Percentiles rank a stretch among this genome's conserved stretches.
Conservation (phyloP, 2,329 filamentous ascomycete genomes). For the Calonectria crousiana region DNA sequence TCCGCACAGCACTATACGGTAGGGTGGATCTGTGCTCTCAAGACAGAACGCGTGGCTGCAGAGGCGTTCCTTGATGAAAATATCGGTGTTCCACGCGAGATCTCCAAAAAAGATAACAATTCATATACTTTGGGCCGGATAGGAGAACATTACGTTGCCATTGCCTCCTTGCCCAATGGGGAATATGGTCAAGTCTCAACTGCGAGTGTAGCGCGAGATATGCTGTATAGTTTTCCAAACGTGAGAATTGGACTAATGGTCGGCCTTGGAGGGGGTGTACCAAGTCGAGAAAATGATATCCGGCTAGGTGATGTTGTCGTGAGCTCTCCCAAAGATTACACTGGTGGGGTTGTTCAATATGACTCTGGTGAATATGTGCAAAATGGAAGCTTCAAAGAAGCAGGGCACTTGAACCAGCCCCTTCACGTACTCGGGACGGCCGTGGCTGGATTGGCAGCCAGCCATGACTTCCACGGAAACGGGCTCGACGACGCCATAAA, state of each 20-base stretch:
- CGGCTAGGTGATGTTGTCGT: neutral
- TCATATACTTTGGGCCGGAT: slow-evolving; percentile 3
- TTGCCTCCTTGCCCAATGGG: neutral
- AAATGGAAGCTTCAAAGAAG: neutral
- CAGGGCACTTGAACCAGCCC: neutral
- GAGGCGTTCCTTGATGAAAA: neutral
- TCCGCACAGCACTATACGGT: neutral
- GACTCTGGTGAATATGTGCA: neutral
- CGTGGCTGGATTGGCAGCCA: neutral
- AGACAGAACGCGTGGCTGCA: neutral
- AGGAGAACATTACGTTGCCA: neutral
- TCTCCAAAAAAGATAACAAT: neutral
- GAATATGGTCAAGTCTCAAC: neutral
- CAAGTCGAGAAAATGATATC: neutral
- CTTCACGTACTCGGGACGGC: neutral
- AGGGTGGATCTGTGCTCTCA: neutral
- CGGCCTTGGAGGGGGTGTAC: slow-evolving; percentile 1
- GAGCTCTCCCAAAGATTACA: neutral
- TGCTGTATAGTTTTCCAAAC: neutral
- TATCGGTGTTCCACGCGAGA: neutral
- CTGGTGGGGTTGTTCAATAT: neutral
- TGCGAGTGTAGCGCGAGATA: neutral
- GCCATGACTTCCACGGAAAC: neutral
- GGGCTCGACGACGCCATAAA: neutral
- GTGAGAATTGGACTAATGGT: slow-evolving; percentile 3